A percentile compares a stretch with the other conserved stretches of the same genome.
Evolutionary conservation across 1,139 yeast genomes (phyloP).

Genomic region (Protomyces pachydermus): DNA sequence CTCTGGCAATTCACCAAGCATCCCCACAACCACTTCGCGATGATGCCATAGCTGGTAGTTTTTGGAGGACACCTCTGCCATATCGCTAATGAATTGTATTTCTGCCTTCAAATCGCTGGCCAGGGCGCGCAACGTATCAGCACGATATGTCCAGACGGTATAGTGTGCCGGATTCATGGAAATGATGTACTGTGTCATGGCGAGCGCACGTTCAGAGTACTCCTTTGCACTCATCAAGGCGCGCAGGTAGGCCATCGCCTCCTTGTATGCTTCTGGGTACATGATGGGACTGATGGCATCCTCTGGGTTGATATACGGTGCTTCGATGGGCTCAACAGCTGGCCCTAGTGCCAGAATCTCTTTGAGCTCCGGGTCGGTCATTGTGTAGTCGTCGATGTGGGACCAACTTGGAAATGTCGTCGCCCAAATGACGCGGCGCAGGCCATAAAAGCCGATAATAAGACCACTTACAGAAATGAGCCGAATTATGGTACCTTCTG

Average conservation of each 20-base stretch:
- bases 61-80: constrained; percentile 73
- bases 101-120: constrained; percentile 44
- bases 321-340: constrained; percentile 35
- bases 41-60: constrained; percentile 97
- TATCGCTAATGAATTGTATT: constrained; percentile 69
- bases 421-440: too few species aligned
- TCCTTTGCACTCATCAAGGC: constrained; percentile 60
- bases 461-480: too few species aligned
- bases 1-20: background rate
- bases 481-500: too few species aligned
- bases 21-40: constrained; percentile 47
- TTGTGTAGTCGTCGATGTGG: background rate
- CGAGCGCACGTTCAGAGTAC: constrained; percentile 64
- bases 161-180: constrained; percentile 80
- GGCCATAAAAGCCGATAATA: too few species aligned
- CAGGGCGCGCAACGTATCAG: constrained; percentile 46
- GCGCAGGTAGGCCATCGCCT: constrained; percentile 57
- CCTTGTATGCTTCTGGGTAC: constrained; percentile 66
- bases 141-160: constrained; percentile 80
- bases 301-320: constrained; percentile 44
- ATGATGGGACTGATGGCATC: constrained; percentile 63
- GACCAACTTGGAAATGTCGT: too few species aligned
- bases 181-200: constrained; percentile 60
- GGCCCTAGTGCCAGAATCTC: constrained; percentile 39
- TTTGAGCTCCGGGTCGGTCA: background rate